These are phyloP conservation scores for Starmerella bombi DNA, from an alignment of 805 yeast species.

Conservation along the genomic window DNA sequence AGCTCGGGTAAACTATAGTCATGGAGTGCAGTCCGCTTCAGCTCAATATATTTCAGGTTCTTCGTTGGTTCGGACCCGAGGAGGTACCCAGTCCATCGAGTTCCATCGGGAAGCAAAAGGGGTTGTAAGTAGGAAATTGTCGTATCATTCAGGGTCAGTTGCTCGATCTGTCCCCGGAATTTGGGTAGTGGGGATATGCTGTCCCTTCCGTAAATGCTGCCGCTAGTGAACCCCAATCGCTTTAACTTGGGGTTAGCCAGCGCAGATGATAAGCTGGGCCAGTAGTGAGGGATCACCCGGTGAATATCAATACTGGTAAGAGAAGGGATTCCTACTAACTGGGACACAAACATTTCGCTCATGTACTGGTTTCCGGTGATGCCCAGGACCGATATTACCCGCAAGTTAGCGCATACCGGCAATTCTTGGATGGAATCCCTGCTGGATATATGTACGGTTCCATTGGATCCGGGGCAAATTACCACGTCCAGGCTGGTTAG, in stretches of 20 bases:
- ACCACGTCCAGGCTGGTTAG: constrained; percentile 10
- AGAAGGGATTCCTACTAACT: constrained; percentile 4
- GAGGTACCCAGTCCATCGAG: constrained; percentile 2
- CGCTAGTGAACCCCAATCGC: constrained; percentile 18
- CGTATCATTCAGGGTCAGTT: constrained; percentile 16
- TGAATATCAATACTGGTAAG: constrained; percentile 13
- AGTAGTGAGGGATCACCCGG: constrained; percentile 7
- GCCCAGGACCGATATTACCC: constrained; percentile 7
- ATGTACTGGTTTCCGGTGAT: constrained; percentile 3
- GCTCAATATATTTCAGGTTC: constrained; percentile 14
- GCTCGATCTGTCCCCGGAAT: constrained; percentile 5
- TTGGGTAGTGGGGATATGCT: constrained; percentile 9
- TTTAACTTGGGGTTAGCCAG: constrained; percentile 7
- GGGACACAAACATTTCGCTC: constrained; percentile 1
- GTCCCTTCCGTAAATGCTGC: neutral
- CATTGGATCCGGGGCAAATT: constrained; percentile 1
- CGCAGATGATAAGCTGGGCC: constrained; percentile 11
- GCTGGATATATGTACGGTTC: neutral
- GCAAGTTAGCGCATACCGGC: constrained; percentile 1
- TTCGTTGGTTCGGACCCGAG: neutral
- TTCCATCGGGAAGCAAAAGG: constrained; percentile 3
- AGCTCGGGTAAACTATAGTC: constrained; percentile 10
- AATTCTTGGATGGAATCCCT: neutral
- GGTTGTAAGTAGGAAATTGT: neutral
- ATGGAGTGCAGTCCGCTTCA: constrained; percentile 10